Evolutionary conservation across 352 stramenopile species (phyloP).

Genomic region (Phytophthora lateralis): DNA sequence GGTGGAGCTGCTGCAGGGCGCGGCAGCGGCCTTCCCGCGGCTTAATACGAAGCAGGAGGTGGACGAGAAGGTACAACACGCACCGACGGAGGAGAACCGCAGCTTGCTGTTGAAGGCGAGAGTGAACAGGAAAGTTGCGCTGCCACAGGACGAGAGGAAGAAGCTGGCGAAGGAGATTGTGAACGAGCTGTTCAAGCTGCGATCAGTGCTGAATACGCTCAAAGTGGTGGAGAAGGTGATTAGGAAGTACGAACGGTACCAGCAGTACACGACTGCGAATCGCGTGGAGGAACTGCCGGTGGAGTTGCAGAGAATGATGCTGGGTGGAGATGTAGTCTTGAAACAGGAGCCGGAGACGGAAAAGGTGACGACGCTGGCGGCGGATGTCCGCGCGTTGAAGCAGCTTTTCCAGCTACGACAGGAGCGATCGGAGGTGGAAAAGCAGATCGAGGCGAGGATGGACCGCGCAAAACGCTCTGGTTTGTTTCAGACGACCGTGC

Average conservation of each 20-base stretch:
- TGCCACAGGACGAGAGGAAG: slow-evolving; percentile 47
- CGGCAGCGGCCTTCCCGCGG: slow-evolving; percentile 26
- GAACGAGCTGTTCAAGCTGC: slow-evolving; percentile 42
- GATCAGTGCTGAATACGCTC: slow-evolving; percentile 55
- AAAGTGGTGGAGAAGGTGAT: slow-evolving; percentile 68
- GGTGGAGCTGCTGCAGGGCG: slow-evolving; percentile 54
- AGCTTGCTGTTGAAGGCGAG: slow-evolving; percentile 67
- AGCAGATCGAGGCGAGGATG: slow-evolving; percentile 41
- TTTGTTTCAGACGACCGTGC: slow-evolving; percentile 52
- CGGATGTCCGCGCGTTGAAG: slow-evolving; percentile 73
- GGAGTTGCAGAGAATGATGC: slow-evolving; percentile 51
- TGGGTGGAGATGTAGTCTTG: slow-evolving; percentile 7
- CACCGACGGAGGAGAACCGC: slow-evolving; percentile 24
- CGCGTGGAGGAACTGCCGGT: slow-evolving; percentile 59
- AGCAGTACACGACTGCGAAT: slow-evolving; percentile 52
- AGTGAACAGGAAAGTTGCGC: slow-evolving; percentile 34
- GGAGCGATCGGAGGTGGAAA: slow-evolving; percentile 40
- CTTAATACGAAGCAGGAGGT: slow-evolving; percentile 21
- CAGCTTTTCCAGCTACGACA: slow-evolving; percentile 76
- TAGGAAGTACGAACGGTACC: slow-evolving; percentile 71
- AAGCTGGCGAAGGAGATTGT: slow-evolving; percentile 67
- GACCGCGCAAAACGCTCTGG: slow-evolving; percentile 42
- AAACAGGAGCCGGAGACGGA: slow-evolving; percentile 24
- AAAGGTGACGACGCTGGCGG: slow-evolving; percentile 59
- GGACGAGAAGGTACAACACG: slow-evolving; percentile 9